Base-by-base conservation (phyloP, 2,329 filamentous ascomycete species). In the Fusarium sp. region DNA sequence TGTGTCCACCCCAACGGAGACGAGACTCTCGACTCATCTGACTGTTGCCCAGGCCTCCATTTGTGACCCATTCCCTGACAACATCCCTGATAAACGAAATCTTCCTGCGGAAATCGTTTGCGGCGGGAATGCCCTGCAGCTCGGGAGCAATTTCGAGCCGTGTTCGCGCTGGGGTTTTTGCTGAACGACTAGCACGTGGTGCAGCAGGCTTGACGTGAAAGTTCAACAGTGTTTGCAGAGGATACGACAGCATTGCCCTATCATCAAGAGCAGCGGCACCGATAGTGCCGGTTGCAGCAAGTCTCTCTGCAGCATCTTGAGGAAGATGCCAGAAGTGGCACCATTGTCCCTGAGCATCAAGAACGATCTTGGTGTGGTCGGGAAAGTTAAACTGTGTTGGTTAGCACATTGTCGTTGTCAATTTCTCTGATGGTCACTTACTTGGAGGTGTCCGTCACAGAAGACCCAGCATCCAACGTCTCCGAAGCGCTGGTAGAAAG, bases 401-500 rank as follows among this genome's bases (percentile, higher is more conserved):
- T 79, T 71, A 79, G 76, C 58, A 63, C 44, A 15, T 22, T 29
- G 30, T 30, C 30, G 11, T 22, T 24, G 25, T 43, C 42, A 1
- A 25, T 11, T 10, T 16, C 30, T 8, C 51, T 12, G 6, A 25
- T 15, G 14, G 15, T 24, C 22, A 61, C 77, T 71, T 83, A 91
- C 89, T 84, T 92, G 92, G 71, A 95, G 86, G 74, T 93, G 92
- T 4, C 93, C 93, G 77, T 95, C 92, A 59, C 88, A 88, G 75
- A 95, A 95, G 52, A 90, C 89, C 92, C 92, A 95, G 79, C 92
- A 91, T 18, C 92, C 92, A 30, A 95, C 92, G 74, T 92, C 92
- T 45, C 92, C 92, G 65, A 93, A 91, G 50, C 92, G 86, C 81
- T 95, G 92, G 77, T 95, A 95, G 72, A 95, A 95, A 2, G 90